Conservation (phyloP, 345 rosid species). For the Litchi chinensis region DNA sequence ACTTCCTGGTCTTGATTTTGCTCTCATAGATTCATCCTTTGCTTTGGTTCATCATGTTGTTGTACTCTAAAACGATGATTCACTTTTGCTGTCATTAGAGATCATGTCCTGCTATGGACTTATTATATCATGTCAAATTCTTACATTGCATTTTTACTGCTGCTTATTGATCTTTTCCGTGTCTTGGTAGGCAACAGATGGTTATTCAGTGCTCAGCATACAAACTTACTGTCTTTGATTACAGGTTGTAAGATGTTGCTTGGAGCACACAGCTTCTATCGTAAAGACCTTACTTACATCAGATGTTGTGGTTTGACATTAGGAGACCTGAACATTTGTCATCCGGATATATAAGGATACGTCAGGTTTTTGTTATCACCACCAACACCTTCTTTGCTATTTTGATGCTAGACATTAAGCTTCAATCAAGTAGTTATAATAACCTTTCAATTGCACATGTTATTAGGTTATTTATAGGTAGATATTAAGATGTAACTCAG, state of each 20-base stretch:
- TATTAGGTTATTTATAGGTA: background rate
- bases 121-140: too few species aligned
- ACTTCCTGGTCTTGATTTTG: too few species aligned
- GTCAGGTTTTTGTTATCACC: conserved; percentile 19
- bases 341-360: conserved; percentile 40
- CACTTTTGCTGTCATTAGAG: too few species aligned
- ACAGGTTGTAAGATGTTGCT: conserved; percentile 33
- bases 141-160: too few species aligned
- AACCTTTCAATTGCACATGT: background rate
- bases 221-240: too few species aligned
- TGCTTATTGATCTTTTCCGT: too few species aligned
- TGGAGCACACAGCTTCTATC: conserved; percentile 27
- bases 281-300: conserved; percentile 39
- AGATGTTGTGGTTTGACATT: conserved; percentile 48
- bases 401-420: background rate
- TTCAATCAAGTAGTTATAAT: background rate
- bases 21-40: too few species aligned
- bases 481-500: background rate
- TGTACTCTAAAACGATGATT: too few species aligned
- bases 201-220: too few species aligned
- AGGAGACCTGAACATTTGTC: conserved; percentile 30
- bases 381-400: background rate
- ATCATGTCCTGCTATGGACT: too few species aligned
- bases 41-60: too few species aligned
- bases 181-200: too few species aligned